phyloP scores from a whole-genome alignment of 345 rosid species.

The Gossypium bickii region DNA sequence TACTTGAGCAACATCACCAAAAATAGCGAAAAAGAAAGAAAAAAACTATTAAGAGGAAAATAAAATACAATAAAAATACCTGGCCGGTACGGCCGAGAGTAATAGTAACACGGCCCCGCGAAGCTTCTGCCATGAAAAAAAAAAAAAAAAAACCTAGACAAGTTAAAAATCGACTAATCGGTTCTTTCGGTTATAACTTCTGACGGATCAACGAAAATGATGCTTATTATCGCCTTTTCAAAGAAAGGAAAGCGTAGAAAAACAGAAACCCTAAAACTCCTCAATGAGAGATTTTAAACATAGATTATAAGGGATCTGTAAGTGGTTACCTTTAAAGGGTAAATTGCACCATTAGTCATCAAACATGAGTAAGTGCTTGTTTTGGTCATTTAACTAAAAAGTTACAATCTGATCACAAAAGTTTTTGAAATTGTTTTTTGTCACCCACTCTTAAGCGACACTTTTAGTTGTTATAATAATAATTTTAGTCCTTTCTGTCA shows the following conservation, averaged over 20 bases:
- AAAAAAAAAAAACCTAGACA: conserved; percentile 33
- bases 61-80: conserved; percentile 37
- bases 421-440: too few species aligned
- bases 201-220: conserved; percentile 11
- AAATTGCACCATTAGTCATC: not conserved
- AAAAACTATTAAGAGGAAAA: not conserved
- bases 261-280: conserved; percentile 8
- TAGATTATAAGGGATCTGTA: too few species aligned
- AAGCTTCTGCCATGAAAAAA: conserved; percentile 62
- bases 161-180: conserved; percentile 19
- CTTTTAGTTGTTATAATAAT: too few species aligned
- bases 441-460: too few species aligned
- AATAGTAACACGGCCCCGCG: conserved; percentile 66
- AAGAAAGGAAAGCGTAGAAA: not conserved
- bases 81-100: conserved; percentile 84
- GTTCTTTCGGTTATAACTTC: not conserved
- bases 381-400: too few species aligned
- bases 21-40: not conserved
- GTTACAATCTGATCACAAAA: too few species aligned
- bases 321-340: not conserved
- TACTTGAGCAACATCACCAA: not conserved
- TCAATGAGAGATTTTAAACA: too few species aligned
- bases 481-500: too few species aligned
- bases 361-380: too few species aligned
- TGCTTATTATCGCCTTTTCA: not conserved